Percentiles rank a stretch among this genome's conserved stretches.
Evolutionary conservation across 164 flowering plant genomes (phyloP).

Genomic region (Berberis thunbergii): DNA sequence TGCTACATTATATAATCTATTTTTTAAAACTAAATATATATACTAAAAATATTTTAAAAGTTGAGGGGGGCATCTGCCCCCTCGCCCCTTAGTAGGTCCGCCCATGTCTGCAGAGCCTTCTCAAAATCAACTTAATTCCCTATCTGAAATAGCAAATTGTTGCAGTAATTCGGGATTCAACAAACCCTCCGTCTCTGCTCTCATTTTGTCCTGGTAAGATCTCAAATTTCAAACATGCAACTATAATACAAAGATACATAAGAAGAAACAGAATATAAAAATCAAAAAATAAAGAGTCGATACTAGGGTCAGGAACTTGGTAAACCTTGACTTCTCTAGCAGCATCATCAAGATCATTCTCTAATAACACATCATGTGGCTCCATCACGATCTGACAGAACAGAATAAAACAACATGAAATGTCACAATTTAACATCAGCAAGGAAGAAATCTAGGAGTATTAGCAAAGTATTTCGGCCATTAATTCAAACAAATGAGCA

Average conservation of each 20-base stretch:
- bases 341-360: constrained; percentile 78
- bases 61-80: no score
- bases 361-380: constrained; percentile 66
- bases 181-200: constrained; percentile 35
- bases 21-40: no score
- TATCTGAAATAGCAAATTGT: constrained; percentile 62
- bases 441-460: neutral
- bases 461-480: neutral
- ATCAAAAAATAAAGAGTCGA: neutral
- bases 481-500: no score
- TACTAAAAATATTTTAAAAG: no score
- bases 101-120: constrained; percentile 61
- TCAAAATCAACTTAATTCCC: constrained; percentile 67
- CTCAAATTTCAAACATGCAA: no score
- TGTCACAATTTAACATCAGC: neutral
- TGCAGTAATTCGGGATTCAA: constrained; percentile 53
- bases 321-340: constrained; percentile 71
- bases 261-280: neutral
- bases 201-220: constrained; percentile 59
- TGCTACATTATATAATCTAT: no score
- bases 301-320: neutral
- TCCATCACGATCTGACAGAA: constrained; percentile 42
- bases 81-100: no score
- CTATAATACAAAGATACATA: neutral
- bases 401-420: neutral